Evolutionary conservation across 768 basidiomycete genomes (phyloP).

Genomic region (Leccinellum albellum): DNA sequence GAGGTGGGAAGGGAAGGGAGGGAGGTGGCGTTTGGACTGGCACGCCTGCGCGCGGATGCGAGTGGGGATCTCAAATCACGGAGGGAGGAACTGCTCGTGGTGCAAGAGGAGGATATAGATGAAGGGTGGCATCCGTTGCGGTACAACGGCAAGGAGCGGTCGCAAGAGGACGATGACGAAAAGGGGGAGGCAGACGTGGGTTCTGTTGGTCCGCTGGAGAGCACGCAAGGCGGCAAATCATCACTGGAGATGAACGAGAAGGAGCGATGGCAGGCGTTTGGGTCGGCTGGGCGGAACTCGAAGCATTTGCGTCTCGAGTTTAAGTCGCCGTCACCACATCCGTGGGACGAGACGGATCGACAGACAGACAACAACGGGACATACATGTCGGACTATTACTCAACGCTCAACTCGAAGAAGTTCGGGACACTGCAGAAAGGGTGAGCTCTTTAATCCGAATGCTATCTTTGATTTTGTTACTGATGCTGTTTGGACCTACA

Average conservation of each 20-base stretch:
- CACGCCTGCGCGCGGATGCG: constrained; percentile 23
- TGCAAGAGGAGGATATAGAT: constrained; percentile 23
- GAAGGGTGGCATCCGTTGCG: constrained; percentile 28
- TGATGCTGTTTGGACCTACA: constrained; percentile 11
- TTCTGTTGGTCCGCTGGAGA: constrained; percentile 10
- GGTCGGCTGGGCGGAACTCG: constrained; percentile 24
- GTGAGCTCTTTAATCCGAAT: constrained; percentile 30
- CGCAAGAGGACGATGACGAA: constrained; percentile 4
- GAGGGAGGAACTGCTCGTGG: constrained; percentile 20
- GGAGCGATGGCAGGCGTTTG: constrained; percentile 22
- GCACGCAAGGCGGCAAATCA: constrained; percentile 5
- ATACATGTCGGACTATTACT: constrained; percentile 37
- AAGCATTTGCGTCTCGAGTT: constrained; percentile 50
- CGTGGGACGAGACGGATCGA: constrained; percentile 61
- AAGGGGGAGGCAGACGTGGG: constrained; percentile 10
- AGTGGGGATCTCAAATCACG: constrained; percentile 2
- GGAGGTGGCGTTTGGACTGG: constrained; percentile 18
- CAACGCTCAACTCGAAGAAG: constrained; percentile 40
- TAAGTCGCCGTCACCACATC: constrained; percentile 53
- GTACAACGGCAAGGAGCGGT: constrained; percentile 9
- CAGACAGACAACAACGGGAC: constrained; percentile 39
- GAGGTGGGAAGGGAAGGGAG: background rate
- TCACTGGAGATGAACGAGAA: constrained; percentile 24
- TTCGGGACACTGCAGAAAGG: constrained; percentile 41
- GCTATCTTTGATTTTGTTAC: background rate